A percentile compares a stretch with the other conserved stretches of the same genome.
Evolutionary conservation across 805 yeast species (phyloP).

Genomic region (Candida maris): DNA sequence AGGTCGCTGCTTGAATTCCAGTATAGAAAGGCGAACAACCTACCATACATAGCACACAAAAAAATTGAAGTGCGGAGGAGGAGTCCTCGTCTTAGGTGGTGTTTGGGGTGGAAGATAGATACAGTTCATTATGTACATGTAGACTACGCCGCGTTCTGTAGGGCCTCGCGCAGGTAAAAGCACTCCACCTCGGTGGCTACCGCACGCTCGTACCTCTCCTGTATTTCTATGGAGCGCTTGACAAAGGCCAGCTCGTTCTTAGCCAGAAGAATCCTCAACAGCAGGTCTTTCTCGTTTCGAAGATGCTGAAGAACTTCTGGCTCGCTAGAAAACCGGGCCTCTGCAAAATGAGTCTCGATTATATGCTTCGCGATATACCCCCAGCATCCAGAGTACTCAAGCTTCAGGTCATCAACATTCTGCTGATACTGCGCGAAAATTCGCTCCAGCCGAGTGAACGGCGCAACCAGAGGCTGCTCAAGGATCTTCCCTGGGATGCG

Average conservation of each 20-base stretch:
- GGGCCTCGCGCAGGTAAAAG: slow-evolving; percentile 6
- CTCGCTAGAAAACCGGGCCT: slow-evolving; percentile 25
- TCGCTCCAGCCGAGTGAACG: slow-evolving; percentile 20
- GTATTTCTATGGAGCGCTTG: slow-evolving; percentile 23
- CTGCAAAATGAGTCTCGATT: slow-evolving; percentile 16
- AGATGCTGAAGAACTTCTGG: slow-evolving; percentile 41
- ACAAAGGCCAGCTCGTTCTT: slow-evolving; percentile 26
- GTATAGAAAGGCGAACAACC: too few relatives aligned
- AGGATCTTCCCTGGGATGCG: slow-evolving; percentile 25
- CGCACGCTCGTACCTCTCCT: slow-evolving; percentile 27
- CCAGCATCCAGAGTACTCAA: slow-evolving; percentile 23
- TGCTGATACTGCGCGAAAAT: slow-evolving; percentile 18
- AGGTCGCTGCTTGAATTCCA: too few relatives aligned
- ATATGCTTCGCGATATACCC: slow-evolving; percentile 18
- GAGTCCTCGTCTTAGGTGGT: too few relatives aligned
- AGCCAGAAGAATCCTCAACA: slow-evolving; percentile 67
- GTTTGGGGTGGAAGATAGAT: too few relatives aligned
- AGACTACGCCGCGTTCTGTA: background rate
- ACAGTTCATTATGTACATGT: too few relatives aligned
- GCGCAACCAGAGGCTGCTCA: slow-evolving; percentile 17
- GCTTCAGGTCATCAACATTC: slow-evolving; percentile 12
- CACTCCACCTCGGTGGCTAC: slow-evolving; percentile 26
- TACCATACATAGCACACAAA: too few relatives aligned
- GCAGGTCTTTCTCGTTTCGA: slow-evolving; percentile 47
- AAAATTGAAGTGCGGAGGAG: too few relatives aligned